Evolutionary conservation across 192 early-diverging fungal species (phyloP), one percentile per base, ranked within the genome.

Genomic region (Linnemannia elongata): DNA sequence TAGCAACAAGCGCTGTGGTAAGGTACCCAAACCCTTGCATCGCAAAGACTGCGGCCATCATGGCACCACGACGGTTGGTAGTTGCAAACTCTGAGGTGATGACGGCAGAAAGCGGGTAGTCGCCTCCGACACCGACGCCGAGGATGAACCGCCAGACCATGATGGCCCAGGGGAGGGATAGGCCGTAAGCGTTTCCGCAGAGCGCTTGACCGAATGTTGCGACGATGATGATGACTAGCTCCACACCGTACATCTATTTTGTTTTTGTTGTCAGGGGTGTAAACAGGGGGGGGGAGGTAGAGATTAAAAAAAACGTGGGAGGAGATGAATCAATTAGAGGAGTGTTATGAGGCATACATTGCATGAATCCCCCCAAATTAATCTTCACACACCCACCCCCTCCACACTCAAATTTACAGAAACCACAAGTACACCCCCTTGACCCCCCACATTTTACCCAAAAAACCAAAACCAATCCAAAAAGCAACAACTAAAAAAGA

Each of bases 61-160:
- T 92, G 76, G 92, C 93, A 71, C 97, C 97, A 41, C 97, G 93
- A 88, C 93, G 92, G 13, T 92, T 77, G 17, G 92, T 90, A 27
- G 92, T 94, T 54, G 97, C 94, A 80, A 97, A 97, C 89, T 98
- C 97, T 55, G 96, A 95, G n/a, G 96, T 95, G 70, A 98, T 98
- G 72, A 95, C 94, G 12, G 96, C 96, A 0, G 96, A 82, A 36
- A 87, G 76, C 1, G 85, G 85, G 35, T 87, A 82, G 47, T 99
- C 98, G 36, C 97, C 97, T 80, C 98, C 98, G 80, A 98, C 95
- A 75, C 98, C 98, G 33, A 98, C 90, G 71, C 98, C 98, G 52
- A 97, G 93, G 73, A 99, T 89, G 75, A 97, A 93, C 35, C 97
- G 96, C 97, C 97, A 98, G 70, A 95, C 93, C 80, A 97, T 90